Percentiles rank a stretch among this genome's conserved stretches.
Evolutionary conservation across 73 alveolate genomes (phyloP).

Genomic region (Tetrahymena malaccensis): DNA sequence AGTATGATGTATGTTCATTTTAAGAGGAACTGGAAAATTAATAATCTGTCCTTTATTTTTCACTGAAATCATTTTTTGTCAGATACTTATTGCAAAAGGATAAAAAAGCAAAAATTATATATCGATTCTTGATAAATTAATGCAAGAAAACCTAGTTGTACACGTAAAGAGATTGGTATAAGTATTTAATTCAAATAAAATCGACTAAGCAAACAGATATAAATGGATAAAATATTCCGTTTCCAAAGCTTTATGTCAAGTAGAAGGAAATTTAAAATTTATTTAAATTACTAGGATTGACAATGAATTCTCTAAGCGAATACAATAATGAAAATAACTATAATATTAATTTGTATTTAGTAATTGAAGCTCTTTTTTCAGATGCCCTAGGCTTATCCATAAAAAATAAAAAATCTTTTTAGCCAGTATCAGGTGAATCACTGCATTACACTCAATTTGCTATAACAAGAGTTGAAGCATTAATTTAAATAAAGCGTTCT

Average conservation of each 20-base stretch:
- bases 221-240: background rate
- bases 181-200: background rate
- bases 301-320: background rate
- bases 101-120: background rate
- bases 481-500: background rate
- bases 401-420: background rate
- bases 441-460: background rate
- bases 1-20: background rate
- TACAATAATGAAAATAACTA: background rate
- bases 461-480: background rate
- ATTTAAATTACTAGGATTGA: background rate
- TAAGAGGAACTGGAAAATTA: background rate
- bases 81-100: background rate
- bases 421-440: background rate
- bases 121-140: background rate
- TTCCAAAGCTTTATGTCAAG: background rate
- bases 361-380: background rate
- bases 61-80: background rate
- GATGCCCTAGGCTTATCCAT: background rate
- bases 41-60: background rate
- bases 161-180: background rate
- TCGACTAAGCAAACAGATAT: background rate
- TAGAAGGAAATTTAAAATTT: background rate
- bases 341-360: background rate
- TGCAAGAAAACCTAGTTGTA: background rate